Evolutionary conservation across 2,329 filamentous ascomycete species (phyloP).

Genomic region (Phialophora macrospora): DNA sequence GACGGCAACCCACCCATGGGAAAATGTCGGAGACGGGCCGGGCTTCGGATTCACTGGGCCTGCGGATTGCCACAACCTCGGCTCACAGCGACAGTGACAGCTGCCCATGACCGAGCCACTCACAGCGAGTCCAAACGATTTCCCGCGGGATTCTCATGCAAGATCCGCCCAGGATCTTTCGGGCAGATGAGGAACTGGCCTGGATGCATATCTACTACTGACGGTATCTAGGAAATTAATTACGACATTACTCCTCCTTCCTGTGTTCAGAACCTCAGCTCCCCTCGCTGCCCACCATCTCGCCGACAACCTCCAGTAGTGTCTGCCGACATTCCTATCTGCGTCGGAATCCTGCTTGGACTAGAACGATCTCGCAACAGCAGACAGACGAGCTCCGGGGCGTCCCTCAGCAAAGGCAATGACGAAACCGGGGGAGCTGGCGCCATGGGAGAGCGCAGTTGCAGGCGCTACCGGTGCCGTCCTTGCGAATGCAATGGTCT

Average conservation of each 20-base stretch:
- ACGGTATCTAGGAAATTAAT: conserved; percentile 13
- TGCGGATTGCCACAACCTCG: conserved; percentile 26
- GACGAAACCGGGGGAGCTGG: conserved; percentile 71
- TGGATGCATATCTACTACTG: conserved; percentile 8
- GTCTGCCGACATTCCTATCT: background rate
- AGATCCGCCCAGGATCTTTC: conserved; percentile 22
- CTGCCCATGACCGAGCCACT: conserved; percentile 19
- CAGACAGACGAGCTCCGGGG: background rate
- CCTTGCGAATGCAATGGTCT: conserved; percentile 91
- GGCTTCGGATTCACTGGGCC: conserved; percentile 8
- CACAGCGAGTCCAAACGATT: conserved; percentile 16
- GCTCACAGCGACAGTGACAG: conserved; percentile 16
- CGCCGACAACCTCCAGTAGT: conserved; percentile 13
- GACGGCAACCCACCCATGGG: conserved; percentile 2
- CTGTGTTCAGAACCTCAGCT: conserved; percentile 10
- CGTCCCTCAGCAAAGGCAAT: conserved; percentile 43
- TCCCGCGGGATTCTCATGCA: conserved; percentile 22
- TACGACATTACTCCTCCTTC: conserved; percentile 19
- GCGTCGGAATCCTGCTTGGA: background rate
- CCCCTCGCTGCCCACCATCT: background rate
- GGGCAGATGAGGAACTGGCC: conserved; percentile 31
- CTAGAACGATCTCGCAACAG: conserved; percentile 1
- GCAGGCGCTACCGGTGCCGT: conserved; percentile 93
- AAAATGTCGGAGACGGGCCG: conserved; percentile 24
- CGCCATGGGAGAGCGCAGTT: conserved; percentile 90